phyloP scores from a whole-genome alignment of 2,329 filamentous ascomycete genomes.

The Cladosporium sp. region DNA sequence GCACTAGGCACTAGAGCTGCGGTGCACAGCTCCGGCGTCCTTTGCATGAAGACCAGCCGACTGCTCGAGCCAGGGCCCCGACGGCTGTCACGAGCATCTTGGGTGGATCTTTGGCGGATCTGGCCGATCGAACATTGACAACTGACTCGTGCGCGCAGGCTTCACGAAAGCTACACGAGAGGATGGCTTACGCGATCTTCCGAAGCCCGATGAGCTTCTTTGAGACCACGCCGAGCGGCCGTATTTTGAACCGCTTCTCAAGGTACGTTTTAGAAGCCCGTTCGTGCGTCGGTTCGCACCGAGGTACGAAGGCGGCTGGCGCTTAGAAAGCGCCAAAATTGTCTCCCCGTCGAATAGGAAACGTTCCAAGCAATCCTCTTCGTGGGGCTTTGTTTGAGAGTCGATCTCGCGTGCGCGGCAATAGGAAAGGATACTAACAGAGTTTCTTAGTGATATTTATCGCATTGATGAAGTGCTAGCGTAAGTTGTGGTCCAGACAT shows the following conservation, averaged over 20 bases:
- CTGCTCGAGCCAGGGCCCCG: neutral
- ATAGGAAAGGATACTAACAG: neutral
- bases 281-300: too few relatives aligned
- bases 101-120: neutral
- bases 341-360: too few relatives aligned
- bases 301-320: too few relatives aligned
- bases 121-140: neutral
- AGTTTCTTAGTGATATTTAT: constrained; percentile 60
- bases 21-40: neutral
- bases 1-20: neutral
- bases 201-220: constrained; percentile 98
- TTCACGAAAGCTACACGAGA: constrained; percentile 90
- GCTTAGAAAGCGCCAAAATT: too few relatives aligned
- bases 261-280: constrained; percentile 49
- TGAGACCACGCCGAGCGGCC: constrained; percentile 91
- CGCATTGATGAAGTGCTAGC: constrained; percentile 87
- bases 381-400: too few relatives aligned
- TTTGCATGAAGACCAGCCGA: constrained; percentile 2
- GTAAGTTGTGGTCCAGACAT: constrained; percentile 29
- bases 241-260: constrained; percentile 94
- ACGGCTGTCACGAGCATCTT: too few relatives aligned
- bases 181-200: constrained; percentile 97
- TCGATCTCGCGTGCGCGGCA: too few relatives aligned
- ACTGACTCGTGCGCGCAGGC: constrained; percentile 48
- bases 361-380: too few relatives aligned